phyloP scores from a whole-genome alignment of 1,284 basidiomycete species.

The Moesziomyces globuligerus region DNA sequence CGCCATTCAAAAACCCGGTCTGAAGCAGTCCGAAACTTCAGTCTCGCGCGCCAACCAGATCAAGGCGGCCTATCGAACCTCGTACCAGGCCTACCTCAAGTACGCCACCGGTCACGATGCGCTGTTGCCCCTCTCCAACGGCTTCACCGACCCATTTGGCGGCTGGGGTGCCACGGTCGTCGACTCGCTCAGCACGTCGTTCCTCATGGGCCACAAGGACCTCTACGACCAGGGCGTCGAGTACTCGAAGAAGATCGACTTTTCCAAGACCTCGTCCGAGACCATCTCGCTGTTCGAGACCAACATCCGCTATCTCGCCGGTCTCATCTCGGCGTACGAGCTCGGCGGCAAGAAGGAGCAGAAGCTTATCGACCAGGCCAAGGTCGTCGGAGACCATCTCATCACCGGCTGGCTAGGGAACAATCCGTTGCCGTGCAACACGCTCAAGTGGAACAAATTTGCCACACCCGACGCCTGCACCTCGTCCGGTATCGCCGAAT shows the following conservation, averaged over 20 bases:
- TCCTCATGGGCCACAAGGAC: conserved; percentile 57
- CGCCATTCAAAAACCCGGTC: conserved; percentile 32
- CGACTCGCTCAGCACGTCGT: conserved; percentile 55
- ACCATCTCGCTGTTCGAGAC: conserved; percentile 60
- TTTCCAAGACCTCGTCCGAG: conserved; percentile 32
- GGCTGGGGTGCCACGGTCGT: conserved; percentile 62
- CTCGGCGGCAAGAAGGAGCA: conserved; percentile 50
- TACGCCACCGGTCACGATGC: conserved; percentile 51
- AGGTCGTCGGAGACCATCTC: conserved; percentile 51
- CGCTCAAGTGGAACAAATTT: conserved; percentile 51
- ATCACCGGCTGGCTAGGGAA: conserved; percentile 51
- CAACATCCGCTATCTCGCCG: conserved; percentile 62
- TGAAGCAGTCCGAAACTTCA: conserved; percentile 23
- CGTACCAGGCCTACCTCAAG: conserved; percentile 49
- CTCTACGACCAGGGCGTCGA: conserved; percentile 39
- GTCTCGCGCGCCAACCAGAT: conserved; percentile 43
- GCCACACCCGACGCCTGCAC: conserved; percentile 17
- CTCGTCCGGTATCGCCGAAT: conserved; percentile 51
- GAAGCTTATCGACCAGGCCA: conserved; percentile 55
- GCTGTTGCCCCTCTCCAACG: conserved; percentile 43
- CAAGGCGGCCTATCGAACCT: conserved; percentile 39
- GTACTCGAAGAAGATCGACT: conserved; percentile 46
- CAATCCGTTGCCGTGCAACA: conserved; percentile 57
- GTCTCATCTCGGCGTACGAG: conserved; percentile 59
- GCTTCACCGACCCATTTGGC: conserved; percentile 40